Evolutionary conservation across 495 filamentous ascomycete species (phyloP), one percentile per base, ranked within the genome.

Genomic region (Lasiosphaeria miniovina): DNA sequence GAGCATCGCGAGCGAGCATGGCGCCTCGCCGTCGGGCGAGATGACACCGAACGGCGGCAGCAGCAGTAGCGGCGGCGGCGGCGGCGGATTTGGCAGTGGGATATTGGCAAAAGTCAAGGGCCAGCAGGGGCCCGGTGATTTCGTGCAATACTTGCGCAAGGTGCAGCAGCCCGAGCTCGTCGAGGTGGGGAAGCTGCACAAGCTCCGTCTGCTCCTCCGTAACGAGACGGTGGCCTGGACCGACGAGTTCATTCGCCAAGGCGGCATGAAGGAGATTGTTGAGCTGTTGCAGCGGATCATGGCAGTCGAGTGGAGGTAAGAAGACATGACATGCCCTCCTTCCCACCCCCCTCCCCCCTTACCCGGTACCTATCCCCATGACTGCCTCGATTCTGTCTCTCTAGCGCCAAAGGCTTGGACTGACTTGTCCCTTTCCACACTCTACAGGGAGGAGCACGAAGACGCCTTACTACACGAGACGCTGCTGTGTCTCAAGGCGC

Each of bases 191-290:
- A 90, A 90, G 62, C 72, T 98, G 10, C 95, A 98, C 71, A 98
- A 98, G 72, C 82, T 98, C 24, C 87, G 93, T 6, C 79, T 96
- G 50, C 78, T 98, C 10, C 80, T 98, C 38, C 88, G 94, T 7
- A 97, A 97, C 68, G 94, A 98, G 76, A 94, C 91, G 4, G 88
- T 98, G 3, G 84, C 86, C 15, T 98, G 95, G 95, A 93, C 95
- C 2, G 90, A 98, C 65, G 80, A 83, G 6, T 98, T 98, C 72
- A 89, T 98, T 63, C 78, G 83, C 24, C 83, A 90, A 63, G 93
- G 91, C 15, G 94, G 94, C 33, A 96, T 98, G 92, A 83, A 87
- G 65, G 91, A 96, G 68, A 89, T 98, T 54, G 87, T 96, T 34
- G 85, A 82, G 52, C 77, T 98, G 55, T 77, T 98, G 58, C 87